These are phyloP conservation scores for Cladosporium halotolerans DNA, from an alignment of 2,329 filamentous ascomycete genomes.

Conservation along the genomic window DNA sequence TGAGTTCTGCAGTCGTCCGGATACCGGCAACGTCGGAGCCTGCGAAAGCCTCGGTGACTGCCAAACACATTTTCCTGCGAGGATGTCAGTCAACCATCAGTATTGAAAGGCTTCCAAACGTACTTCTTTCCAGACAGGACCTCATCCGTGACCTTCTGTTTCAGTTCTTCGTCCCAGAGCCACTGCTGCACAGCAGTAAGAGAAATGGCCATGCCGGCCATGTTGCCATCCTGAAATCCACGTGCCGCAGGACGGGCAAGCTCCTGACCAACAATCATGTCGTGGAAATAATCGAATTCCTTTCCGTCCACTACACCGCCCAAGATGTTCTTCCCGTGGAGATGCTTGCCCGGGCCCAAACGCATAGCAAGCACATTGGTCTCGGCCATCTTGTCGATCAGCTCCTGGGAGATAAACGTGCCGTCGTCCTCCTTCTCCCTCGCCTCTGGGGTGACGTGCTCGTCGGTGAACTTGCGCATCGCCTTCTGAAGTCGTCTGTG, in stretches of 20 bases:
- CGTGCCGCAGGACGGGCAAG: conserved; percentile 64
- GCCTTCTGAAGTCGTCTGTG: conserved; percentile 64
- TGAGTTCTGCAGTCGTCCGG: conserved; percentile 71
- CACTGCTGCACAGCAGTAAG: conserved; percentile 76
- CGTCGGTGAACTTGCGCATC: conserved; percentile 66
- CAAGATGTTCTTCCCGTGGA: conserved; percentile 64
- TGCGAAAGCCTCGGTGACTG: conserved; percentile 83
- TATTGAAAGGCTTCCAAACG: background rate
- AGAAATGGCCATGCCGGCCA: conserved; percentile 80
- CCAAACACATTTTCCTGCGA: conserved; percentile 67
- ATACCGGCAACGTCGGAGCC: conserved; percentile 76
- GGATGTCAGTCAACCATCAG: background rate
- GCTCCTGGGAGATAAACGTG: conserved; percentile 59
- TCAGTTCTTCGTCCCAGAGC: conserved; percentile 60
- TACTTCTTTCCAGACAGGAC: conserved; percentile 68
- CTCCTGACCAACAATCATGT: conserved; percentile 71
- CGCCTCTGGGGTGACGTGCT: conserved; percentile 66
- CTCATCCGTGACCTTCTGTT: conserved; percentile 62
- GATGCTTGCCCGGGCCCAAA: conserved; percentile 73
- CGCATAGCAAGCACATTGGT: conserved; percentile 73
- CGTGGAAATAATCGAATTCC: conserved; percentile 84
- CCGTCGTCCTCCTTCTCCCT: conserved; percentile 69
- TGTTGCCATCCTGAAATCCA: conserved; percentile 80
- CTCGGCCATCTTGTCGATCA: conserved; percentile 74
- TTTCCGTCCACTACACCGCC: conserved; percentile 67